A percentile compares a stretch with the other conserved stretches of the same genome.
These are phyloP conservation scores for Camelina laxa DNA, from an alignment of 345 rosid genomes.

Conservation along the genomic window DNA sequence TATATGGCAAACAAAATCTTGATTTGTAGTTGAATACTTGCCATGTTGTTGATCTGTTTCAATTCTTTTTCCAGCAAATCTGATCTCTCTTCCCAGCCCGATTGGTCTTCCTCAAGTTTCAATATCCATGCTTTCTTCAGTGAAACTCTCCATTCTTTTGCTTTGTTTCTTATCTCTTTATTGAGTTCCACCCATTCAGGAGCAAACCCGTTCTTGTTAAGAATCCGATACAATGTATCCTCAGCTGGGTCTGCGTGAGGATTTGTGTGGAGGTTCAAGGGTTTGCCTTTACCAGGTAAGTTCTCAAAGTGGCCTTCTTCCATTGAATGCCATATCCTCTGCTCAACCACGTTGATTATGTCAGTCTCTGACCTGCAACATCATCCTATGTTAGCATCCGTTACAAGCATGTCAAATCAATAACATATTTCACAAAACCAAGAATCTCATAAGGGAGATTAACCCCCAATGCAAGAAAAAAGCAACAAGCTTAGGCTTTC, in stretches of 20 bases:
- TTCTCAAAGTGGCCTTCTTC: slow-evolving; percentile 96
- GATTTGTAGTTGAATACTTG: slow-evolving; percentile 30
- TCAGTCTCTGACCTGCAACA: slow-evolving; percentile 85
- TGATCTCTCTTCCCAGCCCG: slow-evolving; percentile 58
- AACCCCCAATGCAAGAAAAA: slow-evolving; percentile 8
- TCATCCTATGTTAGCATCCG: slow-evolving; percentile 21
- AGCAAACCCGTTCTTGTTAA: slow-evolving; percentile 79
- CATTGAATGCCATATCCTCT: slow-evolving; percentile 94
- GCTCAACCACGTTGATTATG: slow-evolving; percentile 82
- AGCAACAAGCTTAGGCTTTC: neutral
- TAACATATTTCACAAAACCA: neutral
- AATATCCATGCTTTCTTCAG: slow-evolving; percentile 75
- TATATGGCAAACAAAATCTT: neutral
- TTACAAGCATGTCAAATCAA: neutral
- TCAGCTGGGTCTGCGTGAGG: slow-evolving; percentile 94
- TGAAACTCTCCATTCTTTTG: slow-evolving; percentile 69
- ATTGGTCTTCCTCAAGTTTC: slow-evolving; percentile 54
- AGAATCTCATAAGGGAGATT: neutral
- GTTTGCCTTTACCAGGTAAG: slow-evolving; percentile 92
- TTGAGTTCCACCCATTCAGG: slow-evolving; percentile 96
- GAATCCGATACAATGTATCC: slow-evolving; percentile 81
- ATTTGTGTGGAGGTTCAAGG: slow-evolving; percentile 63
- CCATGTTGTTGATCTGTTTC: slow-evolving; percentile 79
- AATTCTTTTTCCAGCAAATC: slow-evolving; percentile 57
- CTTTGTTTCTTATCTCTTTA: slow-evolving; percentile 69